Evolutionary conservation across 192 early-diverging fungal genomes (phyloP).

Genomic region (Coemansia sp.): DNA sequence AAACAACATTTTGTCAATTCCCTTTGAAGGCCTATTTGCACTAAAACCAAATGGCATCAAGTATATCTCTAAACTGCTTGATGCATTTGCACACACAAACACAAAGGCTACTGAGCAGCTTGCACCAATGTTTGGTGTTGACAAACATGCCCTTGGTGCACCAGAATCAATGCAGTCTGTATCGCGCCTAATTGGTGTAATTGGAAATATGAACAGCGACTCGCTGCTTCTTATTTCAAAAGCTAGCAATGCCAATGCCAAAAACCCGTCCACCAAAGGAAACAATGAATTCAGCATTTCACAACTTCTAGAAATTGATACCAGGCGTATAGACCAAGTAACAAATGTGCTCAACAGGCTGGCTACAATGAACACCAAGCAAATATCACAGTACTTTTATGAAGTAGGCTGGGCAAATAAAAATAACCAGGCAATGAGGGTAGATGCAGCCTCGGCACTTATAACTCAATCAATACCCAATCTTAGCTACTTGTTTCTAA

Average conservation of each 20-base stretch:
- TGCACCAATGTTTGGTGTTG: slow-evolving; percentile 30
- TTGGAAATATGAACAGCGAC: slow-evolving; percentile 9
- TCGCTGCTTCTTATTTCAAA: background rate
- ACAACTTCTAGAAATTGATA: slow-evolving; percentile 12
- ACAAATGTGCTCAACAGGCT: slow-evolving; percentile 15
- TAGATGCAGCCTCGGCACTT: background rate
- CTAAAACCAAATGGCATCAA: slow-evolving; percentile 12
- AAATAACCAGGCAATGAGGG: background rate
- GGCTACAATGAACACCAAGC: background rate
- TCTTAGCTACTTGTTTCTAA: slow-evolving; percentile 22
- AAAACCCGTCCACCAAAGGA: slow-evolving; percentile 9
- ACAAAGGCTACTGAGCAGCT: background rate
- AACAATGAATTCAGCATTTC: slow-evolving; percentile 13
- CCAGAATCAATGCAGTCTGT: slow-evolving; percentile 6
- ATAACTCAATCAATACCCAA: slow-evolving; percentile 10
- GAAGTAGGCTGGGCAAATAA: slow-evolving; percentile 22
- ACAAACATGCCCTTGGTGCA: background rate
- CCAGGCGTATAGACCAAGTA: slow-evolving; percentile 6
- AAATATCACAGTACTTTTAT: slow-evolving; percentile 9
- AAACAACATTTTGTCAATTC: slow-evolving; percentile 17
- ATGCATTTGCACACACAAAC: slow-evolving; percentile 5
- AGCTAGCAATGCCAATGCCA: slow-evolving; percentile 3
- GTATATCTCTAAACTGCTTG: slow-evolving; percentile 26
- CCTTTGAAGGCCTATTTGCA: slow-evolving; percentile 30
- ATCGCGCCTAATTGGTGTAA: background rate